Evolutionary conservation across 176 grass and related monocot species (phyloP), one percentile per base, ranked within the genome.

Genomic region (Carex pumila): DNA sequence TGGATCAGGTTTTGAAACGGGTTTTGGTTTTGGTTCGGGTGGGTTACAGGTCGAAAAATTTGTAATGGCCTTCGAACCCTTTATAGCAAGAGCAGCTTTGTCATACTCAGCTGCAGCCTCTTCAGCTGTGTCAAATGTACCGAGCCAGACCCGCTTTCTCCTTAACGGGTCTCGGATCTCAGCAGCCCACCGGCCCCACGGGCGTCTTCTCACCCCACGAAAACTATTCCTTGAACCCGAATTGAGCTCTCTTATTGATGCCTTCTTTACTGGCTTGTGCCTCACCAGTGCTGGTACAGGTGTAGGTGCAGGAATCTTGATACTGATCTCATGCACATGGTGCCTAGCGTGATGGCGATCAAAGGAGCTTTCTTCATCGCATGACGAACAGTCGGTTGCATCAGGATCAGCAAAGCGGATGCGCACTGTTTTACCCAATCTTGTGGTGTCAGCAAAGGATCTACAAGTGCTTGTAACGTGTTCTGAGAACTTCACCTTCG

Each of bases 141-240:
- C 94, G 0, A 97, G 94, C 94, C 94, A 97, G 12, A 97, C 91
- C 78, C 94, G 89, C 10, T 87, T 85, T 85, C 91, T 92, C 79
- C 91, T 97, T 22, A 88, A 72, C 19, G 94, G 94, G 89, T 97
- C 94, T 8, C 94, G 89, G 84, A 97, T 97, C 91, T 97, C 94
- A 85, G 94, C 94, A n/a, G 94, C 94, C 89, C 89, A 97, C 7
- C 90, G 91, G 29, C 94, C 94, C 94, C 91, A 94, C 0, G 94
- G 94, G 1, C 94, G 91, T 17, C 91, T 86, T 56, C 94, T 61
- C 65, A 97, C 93, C 2, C 94, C 94, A 1, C 94, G 88, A 83
- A 93, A 97, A 73, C 79, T 85, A 70, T 71, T 94, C 89, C 88
- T 89, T 73, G 88, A 59, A 19, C 88, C 86, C 17, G 89, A 87